A percentile compares a stretch with the other conserved stretches of the same genome.
These are phyloP conservation scores for Trichoderma arundinaceum DNA, from an alignment of 2,329 filamentous ascomycete genomes.

Conservation along the genomic window DNA sequence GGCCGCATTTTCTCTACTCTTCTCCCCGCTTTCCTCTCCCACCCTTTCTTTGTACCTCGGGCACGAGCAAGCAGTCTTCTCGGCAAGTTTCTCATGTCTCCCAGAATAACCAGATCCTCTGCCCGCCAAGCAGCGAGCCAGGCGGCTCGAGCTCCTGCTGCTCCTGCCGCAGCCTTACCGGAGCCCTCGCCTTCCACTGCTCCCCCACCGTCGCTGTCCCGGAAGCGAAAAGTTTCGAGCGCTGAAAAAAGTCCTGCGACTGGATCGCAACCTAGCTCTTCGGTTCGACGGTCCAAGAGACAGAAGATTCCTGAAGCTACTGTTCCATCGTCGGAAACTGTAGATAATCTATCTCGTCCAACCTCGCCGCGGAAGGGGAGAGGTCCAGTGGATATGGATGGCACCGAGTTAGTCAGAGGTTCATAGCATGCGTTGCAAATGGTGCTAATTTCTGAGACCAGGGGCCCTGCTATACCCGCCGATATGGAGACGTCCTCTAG, in stretches of 20 bases:
- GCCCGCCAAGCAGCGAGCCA: conserved; percentile 82
- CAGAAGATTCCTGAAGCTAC: conserved; percentile 65
- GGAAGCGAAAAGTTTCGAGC: conserved; percentile 77
- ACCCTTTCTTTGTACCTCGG: conserved; percentile 36
- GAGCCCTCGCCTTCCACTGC: conserved; percentile 50
- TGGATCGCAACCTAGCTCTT: conserved; percentile 40
- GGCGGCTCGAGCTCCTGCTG: conserved; percentile 54
- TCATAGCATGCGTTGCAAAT: background rate
- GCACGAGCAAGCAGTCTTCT: conserved; percentile 31
- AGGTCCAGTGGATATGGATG: conserved; percentile 75
- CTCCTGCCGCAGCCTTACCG: conserved; percentile 43
- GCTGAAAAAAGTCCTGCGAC: conserved; percentile 55
- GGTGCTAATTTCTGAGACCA: conserved; percentile 7
- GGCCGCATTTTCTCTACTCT: conserved; percentile 21
- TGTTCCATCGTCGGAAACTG: conserved; percentile 44
- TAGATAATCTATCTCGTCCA: conserved; percentile 44
- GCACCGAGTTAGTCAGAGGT: conserved; percentile 62
- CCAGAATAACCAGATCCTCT: conserved; percentile 94
- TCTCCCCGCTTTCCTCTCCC: conserved; percentile 35
- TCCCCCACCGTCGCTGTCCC: conserved; percentile 53
- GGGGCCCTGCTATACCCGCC: conserved; percentile 18
- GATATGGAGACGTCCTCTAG: conserved; percentile 13
- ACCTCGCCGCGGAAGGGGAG: conserved; percentile 65
- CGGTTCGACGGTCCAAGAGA: conserved; percentile 71
- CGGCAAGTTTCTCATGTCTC: conserved; percentile 76